Evolutionary conservation across 73 alveolate species (phyloP).

Genomic region (Urostyla sp.): DNA sequence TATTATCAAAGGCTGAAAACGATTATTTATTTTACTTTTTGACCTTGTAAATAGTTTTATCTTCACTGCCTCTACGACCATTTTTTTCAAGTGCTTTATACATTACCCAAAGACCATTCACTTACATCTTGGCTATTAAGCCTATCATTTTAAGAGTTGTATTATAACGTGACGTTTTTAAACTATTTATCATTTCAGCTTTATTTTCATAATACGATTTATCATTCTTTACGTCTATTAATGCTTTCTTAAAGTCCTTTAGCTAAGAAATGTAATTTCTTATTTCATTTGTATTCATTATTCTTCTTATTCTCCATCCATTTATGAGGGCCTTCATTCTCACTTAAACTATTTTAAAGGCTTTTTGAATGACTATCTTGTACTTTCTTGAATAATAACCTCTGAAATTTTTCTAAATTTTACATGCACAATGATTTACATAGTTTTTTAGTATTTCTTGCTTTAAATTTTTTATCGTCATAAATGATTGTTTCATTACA

Average conservation of each 20-base stretch:
- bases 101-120: slow-evolving; percentile 40
- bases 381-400: slow-evolving; percentile 27
- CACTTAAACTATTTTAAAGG: not conserved
- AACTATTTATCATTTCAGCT: not conserved
- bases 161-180: slow-evolving; percentile 7
- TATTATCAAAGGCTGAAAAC: not conserved
- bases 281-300: slow-evolving; percentile 49
- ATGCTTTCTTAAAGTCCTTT: slow-evolving; percentile 15
- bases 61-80: slow-evolving; percentile 5
- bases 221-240: slow-evolving; percentile 23
- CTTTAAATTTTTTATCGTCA: not conserved
- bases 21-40: slow-evolving; percentile 25
- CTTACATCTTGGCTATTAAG: not conserved
- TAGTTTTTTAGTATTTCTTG: slow-evolving; percentile 2
- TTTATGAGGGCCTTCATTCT: not conserved
- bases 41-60: slow-evolving; percentile 11
- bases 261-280: not conserved
- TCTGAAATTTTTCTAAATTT: slow-evolving; percentile 30
- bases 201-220: not conserved
- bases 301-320: slow-evolving; percentile 54
- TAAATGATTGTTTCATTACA: slow-evolving; percentile 26
- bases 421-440: slow-evolving; percentile 33
- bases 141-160: not conserved
- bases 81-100: slow-evolving; percentile 15
- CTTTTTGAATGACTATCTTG: not conserved